phyloP scores from a whole-genome alignment of 495 filamentous ascomycete genomes.

The Neurospora sp. region DNA sequence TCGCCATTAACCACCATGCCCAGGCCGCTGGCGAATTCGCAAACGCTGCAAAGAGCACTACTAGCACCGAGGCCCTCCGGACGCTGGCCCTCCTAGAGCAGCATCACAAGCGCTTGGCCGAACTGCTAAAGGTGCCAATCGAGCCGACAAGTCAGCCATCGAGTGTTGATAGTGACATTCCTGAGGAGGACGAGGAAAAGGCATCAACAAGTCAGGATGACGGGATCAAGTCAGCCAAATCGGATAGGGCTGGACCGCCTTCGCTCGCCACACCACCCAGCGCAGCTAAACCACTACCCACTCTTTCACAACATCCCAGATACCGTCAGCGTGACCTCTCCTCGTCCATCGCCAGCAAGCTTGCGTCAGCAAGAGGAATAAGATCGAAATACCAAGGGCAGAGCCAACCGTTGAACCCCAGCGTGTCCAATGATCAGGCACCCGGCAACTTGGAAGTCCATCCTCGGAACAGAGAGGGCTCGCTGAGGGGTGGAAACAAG shows the following conservation, averaged over 20 bases:
- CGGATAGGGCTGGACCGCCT: constrained; percentile 9
- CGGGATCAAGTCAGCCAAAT: constrained; percentile 6
- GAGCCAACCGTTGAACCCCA: constrained; percentile 53
- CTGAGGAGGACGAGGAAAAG: constrained; percentile 30
- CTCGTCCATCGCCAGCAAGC: constrained; percentile 84
- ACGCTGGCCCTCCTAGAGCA: constrained; percentile 75
- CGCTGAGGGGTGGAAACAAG: constrained; percentile 28
- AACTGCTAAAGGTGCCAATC: constrained; percentile 62
- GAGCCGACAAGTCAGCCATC: constrained; percentile 41
- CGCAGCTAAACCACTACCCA: constrained; percentile 34
- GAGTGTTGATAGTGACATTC: constrained; percentile 23
- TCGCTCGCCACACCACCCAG: constrained; percentile 16
- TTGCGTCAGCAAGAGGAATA: constrained; percentile 83
- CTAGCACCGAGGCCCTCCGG: constrained; percentile 73
- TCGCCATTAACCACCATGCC: constrained; percentile 79
- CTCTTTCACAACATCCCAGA: constrained; percentile 36
- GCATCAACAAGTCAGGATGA: constrained; percentile 9
- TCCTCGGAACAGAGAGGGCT: constrained; percentile 34
- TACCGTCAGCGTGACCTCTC: constrained; percentile 53
- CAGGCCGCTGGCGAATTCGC: constrained; percentile 85
- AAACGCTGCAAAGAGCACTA: constrained; percentile 62
- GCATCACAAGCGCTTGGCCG: constrained; percentile 72
- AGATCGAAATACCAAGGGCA: constrained; percentile 49
- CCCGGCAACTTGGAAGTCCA: constrained; percentile 59
- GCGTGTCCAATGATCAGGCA: constrained; percentile 62